Conservation (phyloP, 352 stramenopile species). For the Phytophthora meadii region DNA sequence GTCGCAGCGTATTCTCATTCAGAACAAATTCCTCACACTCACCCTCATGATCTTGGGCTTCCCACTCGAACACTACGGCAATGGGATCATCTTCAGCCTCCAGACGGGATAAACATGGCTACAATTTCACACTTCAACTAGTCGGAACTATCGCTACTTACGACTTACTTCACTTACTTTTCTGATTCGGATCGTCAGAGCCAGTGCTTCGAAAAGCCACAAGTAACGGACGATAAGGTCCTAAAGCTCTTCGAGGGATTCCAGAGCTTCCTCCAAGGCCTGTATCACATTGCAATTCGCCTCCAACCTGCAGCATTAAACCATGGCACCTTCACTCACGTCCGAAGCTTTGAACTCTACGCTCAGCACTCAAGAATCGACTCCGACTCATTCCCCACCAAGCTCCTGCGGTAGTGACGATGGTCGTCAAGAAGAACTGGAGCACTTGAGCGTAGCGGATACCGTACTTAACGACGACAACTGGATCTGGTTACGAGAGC, state of each 20-base stretch:
- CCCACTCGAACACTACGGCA: conserved; percentile 36
- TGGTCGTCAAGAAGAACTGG: conserved; percentile 16
- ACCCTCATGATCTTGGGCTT: conserved; percentile 36
- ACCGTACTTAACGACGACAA: conserved; percentile 37
- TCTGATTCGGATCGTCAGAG: conserved; percentile 10
- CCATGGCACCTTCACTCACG: conserved; percentile 16
- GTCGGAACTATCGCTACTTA: background rate
- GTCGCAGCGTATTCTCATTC: conserved; percentile 32
- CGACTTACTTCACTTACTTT: conserved; percentile 3
- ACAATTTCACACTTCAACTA: conserved; percentile 1
- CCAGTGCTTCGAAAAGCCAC: conserved; percentile 31
- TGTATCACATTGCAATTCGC: background rate
- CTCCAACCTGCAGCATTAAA: conserved; percentile 6
- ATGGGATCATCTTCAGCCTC: conserved; percentile 29
- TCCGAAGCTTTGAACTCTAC: conserved; percentile 8
- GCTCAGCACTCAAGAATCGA: conserved; percentile 1
- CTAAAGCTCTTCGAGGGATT: background rate
- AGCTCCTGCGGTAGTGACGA: conserved; percentile 30
- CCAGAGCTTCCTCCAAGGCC: background rate
- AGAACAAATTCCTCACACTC: conserved; percentile 30
- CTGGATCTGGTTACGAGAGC: conserved; percentile 39
- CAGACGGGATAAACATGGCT: background rate
- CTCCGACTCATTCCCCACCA: conserved; percentile 5
- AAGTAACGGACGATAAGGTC: conserved; percentile 24
- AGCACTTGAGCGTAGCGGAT: conserved; percentile 33